Base-by-base conservation (phyloP, 2,329 filamentous ascomycete species). In the Aspergillus cejpii region DNA sequence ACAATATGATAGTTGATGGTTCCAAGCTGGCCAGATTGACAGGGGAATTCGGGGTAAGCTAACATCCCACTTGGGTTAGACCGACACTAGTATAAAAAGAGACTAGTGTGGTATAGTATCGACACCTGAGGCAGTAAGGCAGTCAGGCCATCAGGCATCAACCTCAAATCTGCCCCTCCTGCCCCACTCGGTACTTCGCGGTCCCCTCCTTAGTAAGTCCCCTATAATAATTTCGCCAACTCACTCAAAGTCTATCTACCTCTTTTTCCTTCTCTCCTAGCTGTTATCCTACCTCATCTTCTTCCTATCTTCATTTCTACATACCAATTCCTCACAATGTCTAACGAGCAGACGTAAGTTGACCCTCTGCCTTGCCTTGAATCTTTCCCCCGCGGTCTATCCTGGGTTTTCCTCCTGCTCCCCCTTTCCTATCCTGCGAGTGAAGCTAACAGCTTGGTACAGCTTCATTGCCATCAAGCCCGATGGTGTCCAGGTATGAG, bases 391-490 rank as follows among this genome's bases (percentile, higher is more conserved):
- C n/a, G n/a, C n/a, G n/a, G n/a, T 19, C 29, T 42, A 44, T 33
- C 40, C 31, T n/a, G 17, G 3, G 14, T 10, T 34, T 39, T 40
- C 43, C 19, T 33, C 14, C 41, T 31, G 39, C 39, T 37, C 19
- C 43, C 31, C 39, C 36, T 11, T 19, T 23, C 21, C 49, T 48
- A 12, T 15, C 31, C 27, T 49, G 31, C 50, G 45, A 48, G 43
- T 52, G 41, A 58, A 58, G 56, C 63, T 69, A 59, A 71, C 47
- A 40, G 49, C 51, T 48, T 60, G 51, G 47, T 51, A 60, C 66
- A 97, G 91, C 79, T 97, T 97, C 87, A 97, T 97, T 81, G 92
- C 92, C 71, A 88, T 98, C 83, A 98, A 98, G 89, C 92, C 91
- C 64, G 92, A 97, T 77, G 92, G 92, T 74, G 92, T 97, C 77